Conservation (phyloP, 805 yeast species). For the Zygoascus biomembranicola region DNA sequence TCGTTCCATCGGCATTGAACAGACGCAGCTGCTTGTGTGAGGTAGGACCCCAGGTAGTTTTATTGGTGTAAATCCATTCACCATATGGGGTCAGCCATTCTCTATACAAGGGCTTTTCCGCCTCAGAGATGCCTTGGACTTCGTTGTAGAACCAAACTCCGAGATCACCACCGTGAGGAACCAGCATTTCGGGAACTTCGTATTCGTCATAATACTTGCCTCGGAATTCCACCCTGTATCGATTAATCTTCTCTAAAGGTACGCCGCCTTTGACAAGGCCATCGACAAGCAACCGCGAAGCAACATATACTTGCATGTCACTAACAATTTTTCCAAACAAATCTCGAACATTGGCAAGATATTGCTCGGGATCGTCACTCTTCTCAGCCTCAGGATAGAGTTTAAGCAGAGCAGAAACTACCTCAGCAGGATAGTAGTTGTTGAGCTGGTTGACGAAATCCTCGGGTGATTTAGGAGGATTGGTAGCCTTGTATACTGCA, state of each 20-base stretch:
- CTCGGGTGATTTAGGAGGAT: constrained; percentile 2
- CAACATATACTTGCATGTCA: constrained; percentile 8
- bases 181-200: background rate
- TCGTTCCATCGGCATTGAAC: constrained; percentile 1
- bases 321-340: constrained; percentile 6
- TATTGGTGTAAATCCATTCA: constrained; percentile 1
- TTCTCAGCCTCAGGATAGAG: background rate
- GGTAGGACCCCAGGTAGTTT: background rate
- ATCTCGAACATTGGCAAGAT: constrained; percentile 1
- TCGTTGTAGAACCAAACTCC: constrained; percentile 8
- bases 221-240: constrained; percentile 7
- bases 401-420: background rate
- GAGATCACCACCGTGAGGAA: constrained; percentile 10
- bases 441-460: background rate
- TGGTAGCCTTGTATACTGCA: background rate
- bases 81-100: constrained; percentile 3
- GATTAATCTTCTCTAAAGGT: constrained; percentile 1
- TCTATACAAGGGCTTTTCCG: constrained; percentile 1
- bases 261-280: constrained; percentile 6
- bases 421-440: constrained; percentile 1
- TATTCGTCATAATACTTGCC: constrained; percentile 2
- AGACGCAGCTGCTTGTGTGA: background rate
- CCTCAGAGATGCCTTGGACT: background rate
- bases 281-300: constrained; percentile 4
- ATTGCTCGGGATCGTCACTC: background rate